Base-by-base conservation (phyloP, 2,329 filamentous ascomycete species). In the Emergomyces orientalis region DNA sequence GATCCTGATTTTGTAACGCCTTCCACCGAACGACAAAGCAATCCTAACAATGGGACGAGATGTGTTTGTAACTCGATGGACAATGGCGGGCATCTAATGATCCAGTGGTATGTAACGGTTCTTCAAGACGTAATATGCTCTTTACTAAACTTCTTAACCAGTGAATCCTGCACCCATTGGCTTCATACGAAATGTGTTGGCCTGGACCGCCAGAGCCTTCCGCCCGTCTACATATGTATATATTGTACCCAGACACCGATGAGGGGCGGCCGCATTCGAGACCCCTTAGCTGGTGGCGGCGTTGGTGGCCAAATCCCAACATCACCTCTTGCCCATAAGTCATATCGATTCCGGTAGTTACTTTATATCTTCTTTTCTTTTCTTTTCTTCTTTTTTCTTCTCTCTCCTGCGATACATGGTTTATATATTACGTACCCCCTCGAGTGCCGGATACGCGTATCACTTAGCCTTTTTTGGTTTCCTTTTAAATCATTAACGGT, bases 141-240 rank as follows among this genome's bases (percentile, higher is more conserved):
- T 30, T 45, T 32, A 25, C 57, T 19, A 55, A 59, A 65, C 8
- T 56, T 19, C n/a, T 32, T 11, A 58, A 62, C 30, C 65, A 81
- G 85, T 73, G 82, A 84, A 71, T 83, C 81, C 30, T 87, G 84
- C 74, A 81, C 77, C n/a, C 84, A 86, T 67, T 87, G 83, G 81
- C 75, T 84, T 37, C 85, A 87, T 68, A 81, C 81, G 39, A 77
- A 77, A 62, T 87, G 85, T 67, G 78, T 86, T 27, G 83, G 84
- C 1, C 71, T 86, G 19, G 78, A 81, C 62, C 71, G 76, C 22
- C 75, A 77, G 45, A 78, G 77, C 61, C 72, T 81, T 27, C 73
- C 77, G 11, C 77, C 78, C 0, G 73, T 79, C 37, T 82, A 82
- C 66, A 76, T 82, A 14, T 84, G 81, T 69, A 71, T 79, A 49